Evolutionary conservation across 192 early-diverging fungal species (phyloP), one percentile per base, ranked within the genome.

Genomic region (Podila horticola): DNA sequence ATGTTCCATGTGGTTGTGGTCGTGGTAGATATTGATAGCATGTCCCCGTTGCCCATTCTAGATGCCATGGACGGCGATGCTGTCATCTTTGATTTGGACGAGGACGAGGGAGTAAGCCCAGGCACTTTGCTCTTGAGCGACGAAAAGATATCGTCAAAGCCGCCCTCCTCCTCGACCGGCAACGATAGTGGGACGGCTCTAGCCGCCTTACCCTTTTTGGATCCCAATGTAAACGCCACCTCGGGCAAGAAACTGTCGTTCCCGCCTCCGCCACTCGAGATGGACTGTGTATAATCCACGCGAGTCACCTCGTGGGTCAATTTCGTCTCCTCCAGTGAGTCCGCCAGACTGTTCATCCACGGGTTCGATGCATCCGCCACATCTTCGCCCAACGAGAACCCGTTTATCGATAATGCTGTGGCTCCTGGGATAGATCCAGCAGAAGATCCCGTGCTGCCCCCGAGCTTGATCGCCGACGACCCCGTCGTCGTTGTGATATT

Each of bases 321-420:
- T 13, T 62, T 72, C 50, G 76, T 64, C 15, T 58, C n/a, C 5
- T 73, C 66, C 48, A 73, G 9, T 2, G 77, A 81, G 17, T 81
- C 77, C 4, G 33, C 66, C 22, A 81, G 26, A 2, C 65, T 45
- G 31, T 81, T 81, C 70, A 69, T 73, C 77, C 77, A 81, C 2
- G 77, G 77, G 33, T 81, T 81, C 24, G 70, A 64, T 50, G 58
- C 66, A 50, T 81, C 77, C 6, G 71, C 63, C 1, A 81, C 71
- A 65, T 81, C 77, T 33, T 81, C 77, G 28, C 77, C 77, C 6
- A 81, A 33, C 22, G 77, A 81, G 57, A 81, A 81, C 26, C 77
- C 67, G 28, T 66, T 68, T 12, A 41, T 8, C 17, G 76, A 34
- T 19, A 67, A 72, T n/a, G 64, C 12, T 66, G 31, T 15, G 22